Base-by-base conservation (phyloP, 140 eudicot species). In the Flaveria floridana region DNA sequence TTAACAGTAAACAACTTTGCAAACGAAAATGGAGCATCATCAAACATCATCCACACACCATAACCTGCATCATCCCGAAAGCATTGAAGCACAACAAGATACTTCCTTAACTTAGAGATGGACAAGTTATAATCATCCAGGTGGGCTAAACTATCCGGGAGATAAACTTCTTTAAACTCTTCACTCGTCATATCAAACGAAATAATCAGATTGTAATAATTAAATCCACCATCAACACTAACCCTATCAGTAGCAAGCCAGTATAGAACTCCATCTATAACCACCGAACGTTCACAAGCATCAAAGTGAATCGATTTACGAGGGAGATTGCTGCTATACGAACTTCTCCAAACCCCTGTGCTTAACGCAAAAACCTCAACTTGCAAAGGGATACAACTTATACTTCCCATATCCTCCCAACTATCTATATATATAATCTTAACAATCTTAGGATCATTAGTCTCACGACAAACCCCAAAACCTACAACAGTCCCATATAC, bases 121-220 rank as follows among this genome's bases (percentile, higher is more conserved):
- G 34, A 65, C 48, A 70, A 70, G 0, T 3, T 0, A 19, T 6
- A 0, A 4, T 2, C 4, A 23, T 18, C 12, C 42, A 0, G 26
- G 16, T 1, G n/a, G 15, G 63, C 62, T 26, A 70, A 48, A 48
- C 1, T 25, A 70, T 50, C 28, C 0, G 63, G 75, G 8, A 70
- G 16, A 25, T 15, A 2, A 7, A 70, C 3, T 0, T 10, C 46
- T 4, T 15, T 7, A 16, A 70, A 70, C 14, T 15, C 21, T 4
- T 70, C 47, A 21, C 41, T 25, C 1, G 47, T 71, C 18, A 53
- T 6, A 52, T 71, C 65, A 53, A 71, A 71, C 34, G 65, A 71
- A 41, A 71, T 10, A 4, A 71, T 52, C 30, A 71, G 11, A 52
- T 28, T 16, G 30, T 21, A 20, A 53, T 0, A 2, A 11, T 0